Evolutionary conservation across 1,284 basidiomycete genomes (phyloP), one percentile per base, ranked within the genome.

Genomic region (Austropuccinia psidii): DNA sequence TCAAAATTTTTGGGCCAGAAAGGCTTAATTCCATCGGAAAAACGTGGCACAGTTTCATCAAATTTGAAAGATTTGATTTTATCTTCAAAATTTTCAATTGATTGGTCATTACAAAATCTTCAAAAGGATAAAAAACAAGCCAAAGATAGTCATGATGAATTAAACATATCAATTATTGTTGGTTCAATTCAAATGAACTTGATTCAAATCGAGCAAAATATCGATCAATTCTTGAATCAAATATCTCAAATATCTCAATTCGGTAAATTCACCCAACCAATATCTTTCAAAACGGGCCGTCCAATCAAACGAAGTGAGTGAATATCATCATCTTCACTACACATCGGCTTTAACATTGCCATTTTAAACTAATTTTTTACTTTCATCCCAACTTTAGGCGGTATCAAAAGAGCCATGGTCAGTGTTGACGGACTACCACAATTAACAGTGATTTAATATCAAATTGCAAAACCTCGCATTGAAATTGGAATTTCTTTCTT

Each of bases 1-100:
- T 94, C 93, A 39, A 88, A 94, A 77, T 87, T 91, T 75, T 85
- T 98, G 31, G 96, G 95, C 79, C 94, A 93, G 50, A 88, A 91
- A 75, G 94, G 94, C 75, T 82, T 98, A 67, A 98, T 98, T 93
- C 95, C 95, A 17, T 91, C 90, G 8, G 89, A 89, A 75, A 89
- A 94, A 81, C 86, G 95, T 76, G 95, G 95, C 2, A 96, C 94
- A 0, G 95, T 98, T 8, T 91, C 90, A 0, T 89, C 92, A 68
- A 90, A 95, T 75, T 84, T 96, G 73, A 87, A 84, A 17, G 87
- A 87, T 17, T 92, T 90, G 74, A 88, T 98, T 74, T 85, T 86
- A 77, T 87, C 88, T 75, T 85, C 95, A 33, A 87, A 88, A 68
- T 91, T 90, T 13, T 89, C 88, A 13, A 87, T 89, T 73, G 93